Base-by-base conservation (phyloP, 2,329 filamentous ascomycete species). In the Dactylellina leptospora region DNA sequence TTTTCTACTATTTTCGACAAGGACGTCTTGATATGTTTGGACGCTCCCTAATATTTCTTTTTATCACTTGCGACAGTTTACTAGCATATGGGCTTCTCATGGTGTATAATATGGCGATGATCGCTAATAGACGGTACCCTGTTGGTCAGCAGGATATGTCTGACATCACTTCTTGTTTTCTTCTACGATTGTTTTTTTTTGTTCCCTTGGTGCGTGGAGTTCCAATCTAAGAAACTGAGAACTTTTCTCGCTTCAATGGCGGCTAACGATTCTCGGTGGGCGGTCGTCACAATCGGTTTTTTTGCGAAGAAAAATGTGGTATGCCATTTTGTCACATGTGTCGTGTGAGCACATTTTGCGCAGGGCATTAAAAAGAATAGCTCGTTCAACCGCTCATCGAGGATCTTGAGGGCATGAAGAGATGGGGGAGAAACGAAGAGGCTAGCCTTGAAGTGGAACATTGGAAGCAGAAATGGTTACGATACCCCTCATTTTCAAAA, bases 341-440 rank as follows among this genome's bases (percentile, higher is more conserved):
- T 66, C 66, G 66, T 62, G 66, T 71, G 66, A 55, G 54, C 66
- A 36, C 18, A 62, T 71, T 71, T 63, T 62, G 36, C 13, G 4
- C n/a, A 11, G 16, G 10, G 27, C 13, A n/a, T n/a, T n/a, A n/a
- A n/a, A n/a, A n/a, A n/a, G n/a, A n/a, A n/a, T n/a, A n/a, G n/a
- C n/a, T n/a, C n/a, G n/a, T n/a, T n/a, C n/a, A n/a, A n/a, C n/a
- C n/a, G n/a, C n/a, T n/a, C n/a, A n/a, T n/a, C n/a, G n/a, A n/a
- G n/a, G n/a, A n/a, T n/a, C n/a, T n/a, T n/a, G n/a, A n/a, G n/a
- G n/a, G n/a, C n/a, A n/a, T n/a, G n/a, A n/a, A n/a, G n/a, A 13
- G n/a, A 33, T 20, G 36, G 13, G 13, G 50, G 51, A 16, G 10
- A 66, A 51, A 33, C 30, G 59, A 63, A 54, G 53, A 63, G 6